Evolutionary conservation across 78 protist genomes (phyloP), one percentile per base, ranked within the genome.

Genomic region (Tieghemostelium lacteum): DNA sequence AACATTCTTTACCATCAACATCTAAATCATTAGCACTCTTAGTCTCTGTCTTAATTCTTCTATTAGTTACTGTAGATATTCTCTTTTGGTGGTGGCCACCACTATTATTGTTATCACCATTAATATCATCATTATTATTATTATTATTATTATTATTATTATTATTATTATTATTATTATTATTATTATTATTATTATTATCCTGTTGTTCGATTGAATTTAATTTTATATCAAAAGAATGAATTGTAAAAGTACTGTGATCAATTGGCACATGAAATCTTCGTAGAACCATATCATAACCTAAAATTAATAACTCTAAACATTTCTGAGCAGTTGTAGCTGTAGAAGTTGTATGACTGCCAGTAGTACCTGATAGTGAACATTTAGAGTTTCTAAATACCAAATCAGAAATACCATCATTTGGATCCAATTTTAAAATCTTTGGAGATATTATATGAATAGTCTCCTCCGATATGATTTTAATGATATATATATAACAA

Each of bases 381-480:
- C 89, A 83, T 14, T 57, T 45, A 26, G 78, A n/a, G 57, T 69
- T 24, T 55, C 89, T 60, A 55, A 83, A 57, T 1, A 77, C 54
- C 20, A 83, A 31, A 69, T 83, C 89, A 31, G 74, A 75, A 67
- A 83, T 83, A 29, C 89, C 89, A 83, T 69, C 89, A 8, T 69
- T 64, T 36, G 89, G 80, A 28, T 83, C 58, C 17, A 83, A 42
- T 19, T 74, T 72, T 19, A 83, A 42, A 55, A 83, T 58, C 33
- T 50, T 72, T 33, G 89, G 89, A 10, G 89, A 69, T 17, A 83
- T 17, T 10, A 83, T 83, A 22, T 83, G 63, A 8, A 69, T 10
- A 12, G 66, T 26, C 29, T 55, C 45, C 28, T 83, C 89, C 2
- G 31, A 29, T 42, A 37, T 60, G 28, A 83, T 69, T 28, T 49